Base-by-base conservation (phyloP, 176 grass and related monocot species). In the Rhynchospora tenuis region DNA sequence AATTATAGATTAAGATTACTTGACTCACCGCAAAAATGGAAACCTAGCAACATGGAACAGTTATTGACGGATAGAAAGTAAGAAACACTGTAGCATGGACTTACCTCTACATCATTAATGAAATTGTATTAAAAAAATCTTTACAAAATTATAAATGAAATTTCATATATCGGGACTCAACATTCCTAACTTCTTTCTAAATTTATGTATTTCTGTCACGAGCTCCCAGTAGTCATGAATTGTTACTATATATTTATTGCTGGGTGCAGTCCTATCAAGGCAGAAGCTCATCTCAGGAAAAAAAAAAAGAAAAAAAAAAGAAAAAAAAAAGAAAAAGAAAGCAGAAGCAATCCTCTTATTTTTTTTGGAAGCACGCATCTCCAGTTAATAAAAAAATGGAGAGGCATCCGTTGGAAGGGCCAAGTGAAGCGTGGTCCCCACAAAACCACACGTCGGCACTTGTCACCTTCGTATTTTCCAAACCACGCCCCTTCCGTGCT, bases 401-500 rank as follows among this genome's bases (percentile, higher is more conserved):
- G 80, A 50, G 15, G 7, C 8, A 8, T 52, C 46, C 6, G 12
- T 74, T 15, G 52, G 14, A 74, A 81, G 2, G 12, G 59, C 60
- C 80, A 50, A 66, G 66, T 29, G 43, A 51, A 51, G 47, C 78
- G 57, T 81, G 22, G 61, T 16, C 42, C 43, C 58, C 38, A 67
- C 59, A 50, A 24, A 82, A 51, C 19, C 60, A 82, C 80, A 67
- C 80, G 80, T 64, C 67, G 79, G 31, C 38, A 65, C 55, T 61
- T 60, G 77, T 8, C 46, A 50, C 12, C 28, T 76, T 51, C 70
- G 19, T 47, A 23, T 51, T 73, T 73, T 27, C 38, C 26, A 33
- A 28, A 5, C 79, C 60, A 48, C 79, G 43, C 31, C 22, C 44
- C 42, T 67, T 43, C 80, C 80, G 80, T 82, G 79, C 52, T 17